phyloP scores from a whole-genome alignment of 2,329 filamentous ascomycete genomes.

The Epicoccum sorghinum region DNA sequence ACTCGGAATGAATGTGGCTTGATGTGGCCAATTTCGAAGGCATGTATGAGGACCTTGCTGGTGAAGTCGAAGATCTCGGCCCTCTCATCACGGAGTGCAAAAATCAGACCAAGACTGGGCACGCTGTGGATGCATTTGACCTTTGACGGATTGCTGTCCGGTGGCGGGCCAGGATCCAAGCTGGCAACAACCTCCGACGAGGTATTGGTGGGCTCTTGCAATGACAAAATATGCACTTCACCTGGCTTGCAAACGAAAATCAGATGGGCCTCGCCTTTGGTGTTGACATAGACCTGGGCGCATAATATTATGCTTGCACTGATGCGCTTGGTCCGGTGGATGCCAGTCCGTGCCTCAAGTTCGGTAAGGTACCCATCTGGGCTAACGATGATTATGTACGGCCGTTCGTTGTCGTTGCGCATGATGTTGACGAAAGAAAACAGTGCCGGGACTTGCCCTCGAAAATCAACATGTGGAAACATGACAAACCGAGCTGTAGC shows the following conservation, averaged over 20 bases:
- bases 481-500: constrained; percentile 62
- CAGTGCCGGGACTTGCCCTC: constrained; percentile 67
- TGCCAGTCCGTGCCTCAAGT: constrained; percentile 56
- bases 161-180: constrained; percentile 43
- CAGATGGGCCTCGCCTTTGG: constrained; percentile 37
- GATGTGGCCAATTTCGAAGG: constrained; percentile 65
- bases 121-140: constrained; percentile 65
- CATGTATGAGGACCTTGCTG: constrained; percentile 63
- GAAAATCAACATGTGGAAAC: constrained; percentile 58
- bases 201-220: constrained; percentile 31
- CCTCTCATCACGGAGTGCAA: constrained; percentile 63
- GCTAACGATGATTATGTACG: constrained; percentile 65
- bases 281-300: constrained; percentile 34
- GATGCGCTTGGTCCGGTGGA: constrained; percentile 38
- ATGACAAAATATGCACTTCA: constrained; percentile 41
- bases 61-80: constrained; percentile 68
- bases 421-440: constrained; percentile 58
- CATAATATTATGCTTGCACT: constrained; percentile 34
- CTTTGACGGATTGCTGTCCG: constrained; percentile 50
- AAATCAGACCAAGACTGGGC: constrained; percentile 63
- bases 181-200: constrained; percentile 43
- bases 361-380: constrained; percentile 69
- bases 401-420: constrained; percentile 34
- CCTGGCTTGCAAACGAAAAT: constrained; percentile 44
- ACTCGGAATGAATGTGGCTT: constrained; percentile 65